Evolutionary conservation across 2,329 filamentous ascomycete species (phyloP).

Genomic region (Hirsutella rhossiliensis): DNA sequence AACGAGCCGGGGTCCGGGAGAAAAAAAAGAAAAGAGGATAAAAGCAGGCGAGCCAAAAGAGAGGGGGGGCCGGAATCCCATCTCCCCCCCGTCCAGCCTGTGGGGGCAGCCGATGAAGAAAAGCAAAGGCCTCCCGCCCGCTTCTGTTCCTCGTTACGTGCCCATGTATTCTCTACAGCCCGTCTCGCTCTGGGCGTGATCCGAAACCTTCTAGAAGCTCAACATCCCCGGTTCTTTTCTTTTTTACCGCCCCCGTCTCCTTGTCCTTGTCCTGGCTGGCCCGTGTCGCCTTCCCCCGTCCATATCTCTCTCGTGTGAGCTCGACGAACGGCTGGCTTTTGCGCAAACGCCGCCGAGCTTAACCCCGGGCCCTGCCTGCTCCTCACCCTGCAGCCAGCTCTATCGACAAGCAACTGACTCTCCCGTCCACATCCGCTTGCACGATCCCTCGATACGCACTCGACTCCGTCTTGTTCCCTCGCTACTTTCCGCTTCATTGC

Average conservation of each 20-base stretch:
- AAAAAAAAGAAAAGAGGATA: neutral
- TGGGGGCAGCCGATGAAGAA: conserved; percentile 1
- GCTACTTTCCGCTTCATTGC: neutral
- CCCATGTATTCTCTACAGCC: neutral
- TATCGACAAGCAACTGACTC: too few species aligned
- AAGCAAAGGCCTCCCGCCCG: neutral
- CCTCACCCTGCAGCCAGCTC: too few species aligned
- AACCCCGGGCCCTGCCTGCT: too few species aligned
- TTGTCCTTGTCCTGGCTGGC: neutral
- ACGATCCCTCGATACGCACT: too few species aligned
- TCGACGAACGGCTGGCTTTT: too few species aligned
- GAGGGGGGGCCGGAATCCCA: neutral
- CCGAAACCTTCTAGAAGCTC: conserved; percentile 19
- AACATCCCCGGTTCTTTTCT: neutral
- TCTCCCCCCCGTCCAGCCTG: neutral
- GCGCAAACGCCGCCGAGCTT: too few species aligned
- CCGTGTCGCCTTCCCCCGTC: neutral
- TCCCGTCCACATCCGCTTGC: too few species aligned
- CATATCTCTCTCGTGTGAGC: too few species aligned
- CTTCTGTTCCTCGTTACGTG: neutral
- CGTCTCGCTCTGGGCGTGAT: neutral
- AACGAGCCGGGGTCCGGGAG: neutral
- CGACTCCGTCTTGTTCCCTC: neutral
- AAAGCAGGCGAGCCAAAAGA: neutral
- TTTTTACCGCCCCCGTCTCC: neutral